Conservation (phyloP, 129 eudicot species). For the Chrysanthemum seticuspe region DNA sequence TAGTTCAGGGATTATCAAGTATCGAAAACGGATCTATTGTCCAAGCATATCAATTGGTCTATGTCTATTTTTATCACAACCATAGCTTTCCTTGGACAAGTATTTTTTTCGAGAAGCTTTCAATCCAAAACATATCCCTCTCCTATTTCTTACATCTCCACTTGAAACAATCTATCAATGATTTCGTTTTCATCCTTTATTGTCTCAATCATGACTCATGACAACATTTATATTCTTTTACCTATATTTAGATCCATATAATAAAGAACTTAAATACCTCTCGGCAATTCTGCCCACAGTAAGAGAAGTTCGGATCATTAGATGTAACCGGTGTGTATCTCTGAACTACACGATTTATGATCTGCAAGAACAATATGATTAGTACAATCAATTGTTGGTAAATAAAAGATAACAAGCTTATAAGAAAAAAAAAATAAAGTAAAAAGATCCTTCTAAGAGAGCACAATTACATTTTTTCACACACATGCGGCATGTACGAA, state of each 20-base stretch:
- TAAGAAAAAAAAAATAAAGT: not conserved
- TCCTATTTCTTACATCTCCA: not conserved
- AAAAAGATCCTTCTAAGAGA: constrained; percentile 5
- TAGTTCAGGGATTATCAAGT: too few species aligned
- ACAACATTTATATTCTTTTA: not conserved
- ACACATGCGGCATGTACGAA: constrained; percentile 35
- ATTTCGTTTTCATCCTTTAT: not conserved
- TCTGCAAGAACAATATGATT: constrained; percentile 38
- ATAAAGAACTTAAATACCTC: constrained; percentile 48
- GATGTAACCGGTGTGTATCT: constrained; percentile 34
- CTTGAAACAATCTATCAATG: not conserved
- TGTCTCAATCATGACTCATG: constrained; percentile 10
- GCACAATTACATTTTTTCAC: constrained; percentile 38
- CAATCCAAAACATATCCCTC: not conserved
- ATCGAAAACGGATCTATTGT: too few species aligned
- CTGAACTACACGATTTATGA: constrained; percentile 65
- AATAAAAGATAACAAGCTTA: constrained; percentile 13
- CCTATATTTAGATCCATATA: constrained; percentile 7
- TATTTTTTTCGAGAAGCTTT: not conserved
- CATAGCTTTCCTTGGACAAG: not conserved
- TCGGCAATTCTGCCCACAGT: constrained; percentile 66
- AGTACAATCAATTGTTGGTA: constrained; percentile 14
- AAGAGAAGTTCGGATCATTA: constrained; percentile 30
- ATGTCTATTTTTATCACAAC: too few species aligned
- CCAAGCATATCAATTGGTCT: too few species aligned